Evolutionary conservation across 495 filamentous ascomycete species (phyloP).

Genomic region (Penicillium samsonianum): DNA sequence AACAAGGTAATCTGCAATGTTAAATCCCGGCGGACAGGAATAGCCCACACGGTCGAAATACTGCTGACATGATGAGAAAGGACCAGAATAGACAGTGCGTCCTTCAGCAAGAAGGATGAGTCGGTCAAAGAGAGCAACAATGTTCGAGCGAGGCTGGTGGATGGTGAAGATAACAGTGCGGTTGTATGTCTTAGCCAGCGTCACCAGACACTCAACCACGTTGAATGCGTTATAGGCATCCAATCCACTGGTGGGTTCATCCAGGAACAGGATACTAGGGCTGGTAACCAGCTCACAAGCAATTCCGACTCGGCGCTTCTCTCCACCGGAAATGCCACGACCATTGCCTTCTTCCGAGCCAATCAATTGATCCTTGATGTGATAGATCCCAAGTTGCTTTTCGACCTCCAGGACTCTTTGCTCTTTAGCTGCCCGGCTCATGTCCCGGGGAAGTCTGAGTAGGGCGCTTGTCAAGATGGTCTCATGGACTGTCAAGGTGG

Average conservation of each 20-base stretch:
- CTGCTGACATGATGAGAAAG: constrained; percentile 82
- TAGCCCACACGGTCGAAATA: constrained; percentile 94
- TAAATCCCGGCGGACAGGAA: constrained; percentile 92
- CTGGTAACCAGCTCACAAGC: constrained; percentile 97
- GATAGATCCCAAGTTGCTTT: constrained; percentile 87
- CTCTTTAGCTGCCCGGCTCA: constrained; percentile 82
- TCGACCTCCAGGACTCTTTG: constrained; percentile 90
- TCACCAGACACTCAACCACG: constrained; percentile 94
- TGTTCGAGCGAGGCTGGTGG: constrained; percentile 99
- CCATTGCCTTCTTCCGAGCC: constrained; percentile 97
- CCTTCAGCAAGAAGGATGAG: constrained; percentile 88
- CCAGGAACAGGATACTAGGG: constrained; percentile 94
- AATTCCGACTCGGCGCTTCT: constrained; percentile 94
- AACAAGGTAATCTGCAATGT: constrained; percentile 96
- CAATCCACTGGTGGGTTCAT: constrained; percentile 94
- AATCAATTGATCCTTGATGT: constrained; percentile 90
- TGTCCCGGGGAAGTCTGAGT: constrained; percentile 84
- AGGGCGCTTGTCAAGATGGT: constrained; percentile 94
- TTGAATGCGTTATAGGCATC: constrained; percentile 98
- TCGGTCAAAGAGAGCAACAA: constrained; percentile 96
- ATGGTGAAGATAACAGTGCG: constrained; percentile 98
- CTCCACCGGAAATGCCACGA: constrained; percentile 93
- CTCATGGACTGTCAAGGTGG: constrained; percentile 96
- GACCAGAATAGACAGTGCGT: constrained; percentile 88
- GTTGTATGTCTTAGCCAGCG: constrained; percentile 91